Base-by-base conservation (phyloP, 345 rosid species). In the Citrus unshiu region DNA sequence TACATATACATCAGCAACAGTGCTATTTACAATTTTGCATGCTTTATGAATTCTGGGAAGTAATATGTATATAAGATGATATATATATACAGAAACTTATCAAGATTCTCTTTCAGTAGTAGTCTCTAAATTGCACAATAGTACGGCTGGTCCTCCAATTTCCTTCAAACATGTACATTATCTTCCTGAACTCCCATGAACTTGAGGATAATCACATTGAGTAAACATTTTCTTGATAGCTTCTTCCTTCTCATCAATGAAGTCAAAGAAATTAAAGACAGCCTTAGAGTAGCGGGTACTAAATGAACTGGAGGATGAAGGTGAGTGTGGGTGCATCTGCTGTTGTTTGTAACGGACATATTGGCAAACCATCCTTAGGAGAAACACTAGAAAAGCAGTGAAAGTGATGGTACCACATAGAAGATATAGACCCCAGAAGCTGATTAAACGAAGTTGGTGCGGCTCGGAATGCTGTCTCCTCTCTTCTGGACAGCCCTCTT, bases 381-480 rank as follows among this genome's bases (percentile, higher is more conserved):
- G 77, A 80, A 83, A 95, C 62, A 88, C 57, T 5, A 88, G 57
- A 67, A 93, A 75, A 3, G 94, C 95, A 69, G 75, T 69, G 22
- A 89, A 77, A 19, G 92, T 49, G 74, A 89, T 14, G 68, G 56
- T 80, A 39, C 91, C 91, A 30, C 92, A 91, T 13, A 90, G 80
- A 61, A 93, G 86, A 80, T 87, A 95, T 27, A 95, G 83, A 78
- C 95, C 98, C 93, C 94, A 91, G 88, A 95, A 95, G 86, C 93
- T 93, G 75, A 54, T 66, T 70, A 95, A 60, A 29, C 81, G 89
- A 61, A 95, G 97, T 68, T 86, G 91, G 83, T 88, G 85, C 18
- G 89, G 77, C 83, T 89, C 89, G 0, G 86, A 68, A 8, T 82
- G 67, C 61, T 32, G 43, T 0, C 43, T 39, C 73, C 82, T 61